These are phyloP conservation scores for Cryptococcus floricola DNA, from an alignment of 1,284 basidiomycete genomes.

Conservation along the genomic window DNA sequence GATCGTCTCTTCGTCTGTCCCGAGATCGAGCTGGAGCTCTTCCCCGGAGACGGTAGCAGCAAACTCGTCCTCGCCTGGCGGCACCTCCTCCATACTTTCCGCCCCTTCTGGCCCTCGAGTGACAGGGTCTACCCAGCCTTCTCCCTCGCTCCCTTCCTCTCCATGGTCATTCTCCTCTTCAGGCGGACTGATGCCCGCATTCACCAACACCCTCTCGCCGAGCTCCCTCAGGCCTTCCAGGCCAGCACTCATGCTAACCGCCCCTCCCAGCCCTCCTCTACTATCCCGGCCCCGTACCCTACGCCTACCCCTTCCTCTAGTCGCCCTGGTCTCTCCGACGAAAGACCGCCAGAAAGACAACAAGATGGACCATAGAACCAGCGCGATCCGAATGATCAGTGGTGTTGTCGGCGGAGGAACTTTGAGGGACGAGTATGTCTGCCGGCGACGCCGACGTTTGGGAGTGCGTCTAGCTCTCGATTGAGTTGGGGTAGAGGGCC, in stretches of 20 bases:
- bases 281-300: constrained; percentile 1
- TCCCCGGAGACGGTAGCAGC: constrained; percentile 9
- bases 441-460: constrained; percentile 6
- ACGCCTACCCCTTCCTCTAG: constrained; percentile 13
- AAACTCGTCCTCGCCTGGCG: constrained; percentile 24
- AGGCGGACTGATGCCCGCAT: constrained; percentile 8
- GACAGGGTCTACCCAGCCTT: constrained; percentile 42
- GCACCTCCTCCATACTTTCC: constrained; percentile 9
- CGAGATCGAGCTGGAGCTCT: background rate
- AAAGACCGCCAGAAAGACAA: constrained; percentile 41
- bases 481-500: constrained; percentile 1
- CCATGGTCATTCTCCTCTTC: constrained; percentile 6
- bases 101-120: constrained; percentile 33
- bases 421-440: constrained; percentile 34
- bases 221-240: constrained; percentile 12
- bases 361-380: constrained; percentile 43
- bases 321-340: constrained; percentile 45
- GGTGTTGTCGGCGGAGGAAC: constrained; percentile 43
- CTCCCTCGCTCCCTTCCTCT: constrained; percentile 14
- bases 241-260: background rate
- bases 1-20: background rate
- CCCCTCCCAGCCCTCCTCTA: background rate
- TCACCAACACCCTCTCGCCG: constrained; percentile 14
- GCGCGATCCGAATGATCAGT: constrained; percentile 34
- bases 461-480: constrained; percentile 3